phyloP scores from a whole-genome alignment of 331 rosid species.

The Rhamnella rubrinervis region DNA sequence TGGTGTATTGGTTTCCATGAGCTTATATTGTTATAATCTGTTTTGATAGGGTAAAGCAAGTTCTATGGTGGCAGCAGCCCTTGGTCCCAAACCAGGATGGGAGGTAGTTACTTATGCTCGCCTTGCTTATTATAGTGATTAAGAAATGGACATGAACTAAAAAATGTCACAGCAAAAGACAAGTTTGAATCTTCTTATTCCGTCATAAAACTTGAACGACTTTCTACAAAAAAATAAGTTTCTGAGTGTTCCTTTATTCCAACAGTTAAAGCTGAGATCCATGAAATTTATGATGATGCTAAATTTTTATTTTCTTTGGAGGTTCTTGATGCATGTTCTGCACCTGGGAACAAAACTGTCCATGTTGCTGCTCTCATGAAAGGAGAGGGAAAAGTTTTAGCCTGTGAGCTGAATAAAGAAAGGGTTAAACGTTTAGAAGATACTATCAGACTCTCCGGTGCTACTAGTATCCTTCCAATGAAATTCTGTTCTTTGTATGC shows the following conservation, averaged over 20 bases:
- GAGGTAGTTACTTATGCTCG: conserved; percentile 57
- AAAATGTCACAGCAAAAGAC: not conserved
- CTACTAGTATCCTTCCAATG: conserved; percentile 66
- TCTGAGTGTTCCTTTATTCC: not conserved
- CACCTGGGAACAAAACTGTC: conserved; percentile 96
- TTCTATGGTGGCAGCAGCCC: conserved; percentile 94
- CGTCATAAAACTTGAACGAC: not conserved
- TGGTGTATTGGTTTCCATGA: not conserved
- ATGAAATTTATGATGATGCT: not conserved
- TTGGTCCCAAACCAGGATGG: conserved; percentile 89
- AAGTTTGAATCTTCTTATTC: not conserved
- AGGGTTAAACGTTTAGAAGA: conserved; percentile 66
- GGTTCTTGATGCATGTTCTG: conserved; percentile 95
- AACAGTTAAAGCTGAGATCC: not conserved
- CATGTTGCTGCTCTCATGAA: conserved; percentile 91
- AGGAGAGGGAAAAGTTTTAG: conserved; percentile 67
- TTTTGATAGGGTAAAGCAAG: conserved; percentile 78
- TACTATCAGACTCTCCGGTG: conserved; percentile 76
- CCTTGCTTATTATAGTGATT: conserved; percentile 13
- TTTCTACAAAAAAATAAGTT: not conserved
- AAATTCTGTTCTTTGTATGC: not conserved
- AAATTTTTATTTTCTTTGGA: conserved; percentile 41
- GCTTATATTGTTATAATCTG: conserved; percentile 15
- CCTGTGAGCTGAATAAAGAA: conserved; percentile 74
- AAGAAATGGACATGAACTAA: not conserved